Conservation (phyloP, 306 rosid species). For the Medicago lupulina region DNA sequence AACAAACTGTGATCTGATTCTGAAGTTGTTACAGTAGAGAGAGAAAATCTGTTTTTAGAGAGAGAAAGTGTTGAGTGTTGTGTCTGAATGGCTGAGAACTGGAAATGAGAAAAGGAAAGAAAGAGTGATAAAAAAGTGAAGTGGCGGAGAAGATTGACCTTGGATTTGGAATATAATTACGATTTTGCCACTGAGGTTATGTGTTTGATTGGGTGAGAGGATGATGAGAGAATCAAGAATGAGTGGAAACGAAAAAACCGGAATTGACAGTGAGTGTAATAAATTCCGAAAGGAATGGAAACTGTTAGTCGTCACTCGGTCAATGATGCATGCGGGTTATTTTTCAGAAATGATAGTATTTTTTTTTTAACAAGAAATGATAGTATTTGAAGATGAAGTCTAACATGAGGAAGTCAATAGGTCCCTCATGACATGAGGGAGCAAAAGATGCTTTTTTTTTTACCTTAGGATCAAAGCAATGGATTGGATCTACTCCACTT, state of each 20-base stretch:
- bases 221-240: conserved; percentile 20
- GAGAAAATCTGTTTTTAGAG: neutral
- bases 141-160: conserved; percentile 7
- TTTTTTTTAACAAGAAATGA: too few species aligned
- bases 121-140: conserved; percentile 40
- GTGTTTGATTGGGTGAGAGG: conserved; percentile 12
- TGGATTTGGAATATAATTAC: neutral
- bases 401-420: too few species aligned
- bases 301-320: neutral
- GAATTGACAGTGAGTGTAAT: conserved; percentile 34
- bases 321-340: neutral
- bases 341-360: too few species aligned
- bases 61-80: conserved; percentile 18
- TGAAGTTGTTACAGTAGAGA: conserved; percentile 53
- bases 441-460: too few species aligned
- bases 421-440: too few species aligned
- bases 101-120: conserved; percentile 38
- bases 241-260: neutral
- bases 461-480: too few species aligned
- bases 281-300: conserved; percentile 28
- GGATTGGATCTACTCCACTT: too few species aligned
- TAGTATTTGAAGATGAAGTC: too few species aligned
- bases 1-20: conserved; percentile 61
- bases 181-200: conserved; percentile 17
- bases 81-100: conserved; percentile 9